These are phyloP conservation scores for Lactarius sp. DNA, from an alignment of 768 basidiomycete genomes.

Conservation along the genomic window DNA sequence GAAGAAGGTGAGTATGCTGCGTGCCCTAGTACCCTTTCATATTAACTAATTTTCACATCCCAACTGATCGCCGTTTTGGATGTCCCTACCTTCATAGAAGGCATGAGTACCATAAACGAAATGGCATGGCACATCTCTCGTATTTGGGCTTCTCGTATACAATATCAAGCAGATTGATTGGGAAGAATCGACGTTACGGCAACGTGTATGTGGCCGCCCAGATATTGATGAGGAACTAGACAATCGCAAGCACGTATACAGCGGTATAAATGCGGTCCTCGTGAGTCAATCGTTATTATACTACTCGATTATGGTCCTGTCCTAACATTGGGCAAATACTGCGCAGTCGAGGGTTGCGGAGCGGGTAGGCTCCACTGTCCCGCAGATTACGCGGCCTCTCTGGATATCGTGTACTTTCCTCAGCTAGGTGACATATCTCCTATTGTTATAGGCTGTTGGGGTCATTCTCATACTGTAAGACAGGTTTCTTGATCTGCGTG, in stretches of 20 bases:
- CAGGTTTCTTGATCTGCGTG: conserved; percentile 77
- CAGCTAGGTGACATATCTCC: conserved; percentile 62
- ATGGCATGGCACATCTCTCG: conserved; percentile 41
- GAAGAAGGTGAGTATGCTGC: conserved; percentile 51
- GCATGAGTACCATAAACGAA: conserved; percentile 67
- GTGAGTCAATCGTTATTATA: conserved; percentile 40
- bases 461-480: conserved; percentile 2
- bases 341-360: conserved; percentile 70
- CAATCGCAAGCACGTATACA: conserved; percentile 73
- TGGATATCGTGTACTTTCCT: conserved; percentile 92
- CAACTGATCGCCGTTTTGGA: conserved; percentile 60
- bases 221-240: conserved; percentile 85
- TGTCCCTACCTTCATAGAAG: conserved; percentile 53
- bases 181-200: conserved; percentile 72
- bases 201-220: conserved; percentile 67
- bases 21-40: neutral
- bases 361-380: conserved; percentile 57
- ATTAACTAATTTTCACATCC: neutral
- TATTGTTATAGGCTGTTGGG: conserved; percentile 7
- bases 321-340: conserved; percentile 13
- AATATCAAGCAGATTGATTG: conserved; percentile 71
- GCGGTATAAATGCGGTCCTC: conserved; percentile 77
- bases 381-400: conserved; percentile 56
- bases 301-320: neutral
- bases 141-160: neutral